Conservation (phyloP, 805 yeast species). For the Ogataea pini region DNA sequence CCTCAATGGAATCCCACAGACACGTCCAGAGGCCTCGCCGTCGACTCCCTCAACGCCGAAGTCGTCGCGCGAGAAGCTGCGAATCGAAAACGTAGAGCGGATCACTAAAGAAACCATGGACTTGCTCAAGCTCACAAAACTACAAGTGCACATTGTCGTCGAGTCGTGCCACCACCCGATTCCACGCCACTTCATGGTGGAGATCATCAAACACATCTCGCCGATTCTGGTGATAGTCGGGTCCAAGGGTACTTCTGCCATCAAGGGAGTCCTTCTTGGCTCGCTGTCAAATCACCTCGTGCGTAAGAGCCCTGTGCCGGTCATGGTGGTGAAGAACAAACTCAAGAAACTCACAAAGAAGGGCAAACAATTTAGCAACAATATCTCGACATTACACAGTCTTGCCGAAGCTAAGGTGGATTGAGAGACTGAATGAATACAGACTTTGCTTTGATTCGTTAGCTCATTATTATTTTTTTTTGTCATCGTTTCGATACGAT, state of each 20-base stretch:
- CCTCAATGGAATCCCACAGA: slow-evolving; percentile 36
- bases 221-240: slow-evolving; percentile 78
- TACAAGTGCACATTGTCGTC: slow-evolving; percentile 71
- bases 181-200: slow-evolving; percentile 69
- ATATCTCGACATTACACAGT: slow-evolving; percentile 50
- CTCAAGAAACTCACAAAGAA: slow-evolving; percentile 66
- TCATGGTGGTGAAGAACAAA: slow-evolving; percentile 76
- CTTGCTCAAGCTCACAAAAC: slow-evolving; percentile 61
- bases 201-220: slow-evolving; percentile 65
- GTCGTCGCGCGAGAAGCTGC: slow-evolving; percentile 37
- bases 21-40: slow-evolving; percentile 5
- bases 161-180: slow-evolving; percentile 77
- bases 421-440: slow-evolving; percentile 16
- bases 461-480: too few species aligned
- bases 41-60: slow-evolving; percentile 13
- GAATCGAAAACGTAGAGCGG: slow-evolving; percentile 45
- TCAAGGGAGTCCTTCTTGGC: slow-evolving; percentile 73
- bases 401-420: slow-evolving; percentile 44
- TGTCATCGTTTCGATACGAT: too few species aligned
- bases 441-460: too few species aligned
- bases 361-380: slow-evolving; percentile 53
- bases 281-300: slow-evolving; percentile 72
- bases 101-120: slow-evolving; percentile 42
- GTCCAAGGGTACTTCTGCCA: slow-evolving; percentile 69
- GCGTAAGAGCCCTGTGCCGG: slow-evolving; percentile 71